Percentiles rank a stretch among this genome's conserved stretches.
phyloP scores from a whole-genome alignment of 2,329 filamentous ascomycete genomes.

The Aureobasidium namibiae region DNA sequence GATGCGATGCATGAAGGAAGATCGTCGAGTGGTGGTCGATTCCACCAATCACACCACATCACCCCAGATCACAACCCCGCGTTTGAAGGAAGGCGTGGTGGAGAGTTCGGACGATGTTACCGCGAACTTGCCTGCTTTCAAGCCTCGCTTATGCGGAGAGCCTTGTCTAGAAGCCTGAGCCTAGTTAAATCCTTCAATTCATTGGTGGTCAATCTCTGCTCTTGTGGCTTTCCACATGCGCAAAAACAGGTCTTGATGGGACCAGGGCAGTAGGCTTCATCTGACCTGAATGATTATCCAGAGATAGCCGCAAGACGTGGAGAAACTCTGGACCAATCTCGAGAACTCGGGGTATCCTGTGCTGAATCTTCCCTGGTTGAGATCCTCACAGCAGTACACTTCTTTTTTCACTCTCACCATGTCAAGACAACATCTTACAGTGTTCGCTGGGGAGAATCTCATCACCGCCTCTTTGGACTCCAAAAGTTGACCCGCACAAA shows the following conservation, averaged over 20 bases:
- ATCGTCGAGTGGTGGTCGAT: not conserved
- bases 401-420: no score
- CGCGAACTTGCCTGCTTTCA: not conserved
- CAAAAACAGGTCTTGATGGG: no score
- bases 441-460: no score
- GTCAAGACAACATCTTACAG: no score
- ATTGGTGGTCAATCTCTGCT: slow-evolving; percentile 3
- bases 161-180: not conserved
- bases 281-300: not conserved
- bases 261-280: no score
- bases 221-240: not conserved
- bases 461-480: no score
- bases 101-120: not conserved
- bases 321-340: not conserved
- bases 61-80: slow-evolving; percentile 2
- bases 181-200: not conserved
- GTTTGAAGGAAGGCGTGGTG: not conserved
- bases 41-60: slow-evolving; percentile 1
- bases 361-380: no score
- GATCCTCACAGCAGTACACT: no score
- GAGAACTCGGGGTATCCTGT: no score
- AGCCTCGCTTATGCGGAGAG: not conserved
- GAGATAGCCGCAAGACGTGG: not conserved
- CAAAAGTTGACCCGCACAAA: no score
- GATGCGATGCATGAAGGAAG: not conserved